These are phyloP conservation scores for Anisodus acutangulus DNA, from an alignment of 257 asterid species.

Conservation along the genomic window DNA sequence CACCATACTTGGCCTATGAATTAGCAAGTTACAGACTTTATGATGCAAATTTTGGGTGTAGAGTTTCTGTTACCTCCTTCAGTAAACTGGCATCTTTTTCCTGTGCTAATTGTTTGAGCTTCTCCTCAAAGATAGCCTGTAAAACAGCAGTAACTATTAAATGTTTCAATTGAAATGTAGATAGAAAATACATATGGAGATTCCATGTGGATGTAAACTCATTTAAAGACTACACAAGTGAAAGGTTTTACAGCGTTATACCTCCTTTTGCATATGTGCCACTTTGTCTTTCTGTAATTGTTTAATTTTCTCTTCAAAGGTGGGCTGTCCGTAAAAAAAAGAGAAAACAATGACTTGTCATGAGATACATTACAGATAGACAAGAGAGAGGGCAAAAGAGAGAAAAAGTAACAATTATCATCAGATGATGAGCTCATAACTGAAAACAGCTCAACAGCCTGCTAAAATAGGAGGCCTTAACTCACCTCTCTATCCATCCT, in stretches of 20 bases:
- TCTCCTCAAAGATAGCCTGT: conserved; percentile 58
- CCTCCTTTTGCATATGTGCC: conserved; percentile 55
- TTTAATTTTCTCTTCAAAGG: conserved; percentile 48
- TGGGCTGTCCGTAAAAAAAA: conserved; percentile 47
- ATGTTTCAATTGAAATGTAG: conserved; percentile 10
- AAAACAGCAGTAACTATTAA: conserved; percentile 33
- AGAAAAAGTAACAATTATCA: neutral
- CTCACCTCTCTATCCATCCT: conserved; percentile 59
- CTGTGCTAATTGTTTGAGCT: conserved; percentile 46
- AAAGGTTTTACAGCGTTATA: conserved; percentile 19
- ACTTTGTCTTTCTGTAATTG: conserved; percentile 53
- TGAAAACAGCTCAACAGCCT: conserved; percentile 16
- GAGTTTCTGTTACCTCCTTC: conserved; percentile 52
- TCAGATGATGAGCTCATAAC: conserved; percentile 9
- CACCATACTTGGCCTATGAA: neutral
- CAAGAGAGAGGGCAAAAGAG: conserved; percentile 24
- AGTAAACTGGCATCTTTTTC: conserved; percentile 54
- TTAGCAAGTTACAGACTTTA: neutral
- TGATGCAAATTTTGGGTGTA: neutral
- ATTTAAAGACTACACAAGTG: neutral
- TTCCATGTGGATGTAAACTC: neutral
- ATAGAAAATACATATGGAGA: neutral
- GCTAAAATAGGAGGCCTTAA: conserved; percentile 29
- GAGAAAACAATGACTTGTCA: conserved; percentile 38
- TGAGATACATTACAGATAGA: conserved; percentile 18